phyloP scores from a whole-genome alignment of 495 filamentous ascomycete species.

The Amorphotheca resinae region DNA sequence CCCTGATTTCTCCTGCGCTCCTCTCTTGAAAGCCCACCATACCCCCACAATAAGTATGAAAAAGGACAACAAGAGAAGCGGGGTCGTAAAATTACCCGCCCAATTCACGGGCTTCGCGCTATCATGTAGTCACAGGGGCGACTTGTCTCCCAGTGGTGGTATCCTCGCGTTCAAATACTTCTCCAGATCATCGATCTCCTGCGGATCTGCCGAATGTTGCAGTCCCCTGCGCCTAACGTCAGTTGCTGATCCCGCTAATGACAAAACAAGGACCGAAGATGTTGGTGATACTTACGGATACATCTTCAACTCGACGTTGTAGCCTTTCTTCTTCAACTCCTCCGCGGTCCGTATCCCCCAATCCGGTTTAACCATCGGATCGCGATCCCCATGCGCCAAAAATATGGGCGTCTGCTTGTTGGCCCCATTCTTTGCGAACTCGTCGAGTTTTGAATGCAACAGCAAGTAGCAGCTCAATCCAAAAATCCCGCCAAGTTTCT shows the following conservation, averaged over 20 bases:
- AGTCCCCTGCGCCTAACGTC: conserved; percentile 37
- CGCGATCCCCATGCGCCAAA: conserved; percentile 70
- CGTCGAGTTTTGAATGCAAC: conserved; percentile 56
- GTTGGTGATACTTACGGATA: conserved; percentile 46
- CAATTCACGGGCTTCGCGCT: too few species aligned
- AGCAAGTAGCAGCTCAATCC: conserved; percentile 75
- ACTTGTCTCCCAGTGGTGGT: conserved; percentile 34
- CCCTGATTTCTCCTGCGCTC: too few species aligned
- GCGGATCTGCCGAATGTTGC: conserved; percentile 59
- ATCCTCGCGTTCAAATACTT: conserved; percentile 53
- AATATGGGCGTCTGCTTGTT: conserved; percentile 80
- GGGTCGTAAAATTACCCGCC: too few species aligned
- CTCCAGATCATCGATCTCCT: conserved; percentile 79
- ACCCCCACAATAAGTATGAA: background rate
- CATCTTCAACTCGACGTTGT: conserved; percentile 60
- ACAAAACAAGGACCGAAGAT: background rate
- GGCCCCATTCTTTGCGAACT: conserved; percentile 47
- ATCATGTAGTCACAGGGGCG: conserved; percentile 14
- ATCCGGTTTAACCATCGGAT: conserved; percentile 53
- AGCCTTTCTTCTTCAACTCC: conserved; percentile 49
- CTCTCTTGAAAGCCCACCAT: background rate
- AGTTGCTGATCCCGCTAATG: background rate
- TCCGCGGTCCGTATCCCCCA: conserved; percentile 57
- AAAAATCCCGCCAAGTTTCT: conserved; percentile 78
- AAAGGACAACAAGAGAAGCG: background rate